phyloP scores from a whole-genome alignment of 805 yeast genomes.

The Teunomyces funiuensis region DNA sequence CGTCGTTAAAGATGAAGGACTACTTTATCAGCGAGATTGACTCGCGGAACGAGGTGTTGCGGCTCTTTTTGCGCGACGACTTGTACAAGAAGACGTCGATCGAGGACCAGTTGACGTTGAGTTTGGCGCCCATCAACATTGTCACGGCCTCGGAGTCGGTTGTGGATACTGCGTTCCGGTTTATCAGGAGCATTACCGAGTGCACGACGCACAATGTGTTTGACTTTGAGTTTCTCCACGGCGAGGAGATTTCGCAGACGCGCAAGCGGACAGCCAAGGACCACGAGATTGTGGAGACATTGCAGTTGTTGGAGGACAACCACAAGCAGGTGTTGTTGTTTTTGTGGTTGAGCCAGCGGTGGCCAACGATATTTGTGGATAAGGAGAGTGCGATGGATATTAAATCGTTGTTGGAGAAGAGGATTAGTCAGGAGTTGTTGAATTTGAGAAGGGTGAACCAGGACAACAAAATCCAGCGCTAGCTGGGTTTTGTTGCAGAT shows the following conservation, averaged over 20 bases:
- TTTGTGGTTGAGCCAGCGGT: conserved; percentile 85
- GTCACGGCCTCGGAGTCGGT: conserved; percentile 32
- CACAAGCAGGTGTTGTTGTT: conserved; percentile 69
- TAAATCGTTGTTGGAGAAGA: conserved; percentile 65
- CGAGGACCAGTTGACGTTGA: conserved; percentile 55
- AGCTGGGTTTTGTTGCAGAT: no score
- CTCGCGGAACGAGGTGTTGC: conserved; percentile 40
- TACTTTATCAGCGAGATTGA: conserved; percentile 41
- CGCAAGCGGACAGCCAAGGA: conserved; percentile 19
- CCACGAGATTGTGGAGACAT: conserved; percentile 19
- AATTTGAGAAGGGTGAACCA: conserved; percentile 25
- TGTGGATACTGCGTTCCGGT: conserved; percentile 44
- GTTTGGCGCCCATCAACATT: conserved; percentile 60
- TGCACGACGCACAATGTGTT: conserved; percentile 55
- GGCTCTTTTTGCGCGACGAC: conserved; percentile 39
- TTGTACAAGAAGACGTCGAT: conserved; percentile 36
- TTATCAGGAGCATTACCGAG: conserved; percentile 55
- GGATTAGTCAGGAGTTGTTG: conserved; percentile 50
- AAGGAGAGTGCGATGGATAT: conserved; percentile 69
- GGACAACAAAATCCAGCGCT: neutral
- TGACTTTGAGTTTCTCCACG: conserved; percentile 44
- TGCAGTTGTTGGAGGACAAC: conserved; percentile 53
- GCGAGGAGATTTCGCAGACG: conserved; percentile 19
- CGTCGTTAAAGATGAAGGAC: conserved; percentile 15
- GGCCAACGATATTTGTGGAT: conserved; percentile 79